Evolutionary conservation across 257 asterid genomes (phyloP).

Genomic region (Paraleonurus japonicus): DNA sequence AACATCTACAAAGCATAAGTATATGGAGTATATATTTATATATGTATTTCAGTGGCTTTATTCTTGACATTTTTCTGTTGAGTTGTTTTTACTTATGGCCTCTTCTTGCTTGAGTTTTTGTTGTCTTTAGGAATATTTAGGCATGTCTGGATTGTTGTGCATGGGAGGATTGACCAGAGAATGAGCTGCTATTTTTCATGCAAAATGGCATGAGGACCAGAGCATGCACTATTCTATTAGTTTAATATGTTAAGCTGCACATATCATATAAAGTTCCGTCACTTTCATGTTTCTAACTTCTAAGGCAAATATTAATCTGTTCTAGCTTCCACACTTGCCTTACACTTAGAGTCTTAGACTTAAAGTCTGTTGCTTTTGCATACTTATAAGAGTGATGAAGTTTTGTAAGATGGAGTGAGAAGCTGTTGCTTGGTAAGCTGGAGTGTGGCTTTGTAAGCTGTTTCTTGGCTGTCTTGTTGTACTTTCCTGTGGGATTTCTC

Average conservation of each 20-base stretch:
- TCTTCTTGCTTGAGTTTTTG: slow-evolving; percentile 6
- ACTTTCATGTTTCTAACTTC: not conserved
- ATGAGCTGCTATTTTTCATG: not conserved
- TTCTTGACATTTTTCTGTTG: slow-evolving; percentile 7
- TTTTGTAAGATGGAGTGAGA: too few relatives aligned
- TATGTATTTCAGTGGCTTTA: not conserved
- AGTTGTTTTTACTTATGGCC: not conserved
- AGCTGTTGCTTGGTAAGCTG: too few relatives aligned
- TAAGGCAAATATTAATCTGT: not conserved
- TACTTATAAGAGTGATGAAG: not conserved
- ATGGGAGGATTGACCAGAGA: not conserved
- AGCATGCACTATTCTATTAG: not conserved
- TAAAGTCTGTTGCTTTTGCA: not conserved
- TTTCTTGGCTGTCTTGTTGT: too few relatives aligned
- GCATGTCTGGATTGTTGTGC: not conserved
- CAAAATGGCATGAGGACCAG: not conserved
- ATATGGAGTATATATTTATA: not conserved
- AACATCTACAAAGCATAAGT: not conserved
- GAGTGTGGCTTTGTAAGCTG: too few relatives aligned
- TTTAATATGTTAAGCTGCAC: not conserved
- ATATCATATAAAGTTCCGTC: not conserved
- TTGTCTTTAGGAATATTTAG: not conserved
- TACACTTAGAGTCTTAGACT: not conserved
- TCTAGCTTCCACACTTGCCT: not conserved
- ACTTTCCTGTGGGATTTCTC: too few relatives aligned